A percentile compares a stretch with the other conserved stretches of the same genome.
phyloP scores from a whole-genome alignment of 2,329 filamentous ascomycete species.

The Pestalotiopsis sp. region DNA sequence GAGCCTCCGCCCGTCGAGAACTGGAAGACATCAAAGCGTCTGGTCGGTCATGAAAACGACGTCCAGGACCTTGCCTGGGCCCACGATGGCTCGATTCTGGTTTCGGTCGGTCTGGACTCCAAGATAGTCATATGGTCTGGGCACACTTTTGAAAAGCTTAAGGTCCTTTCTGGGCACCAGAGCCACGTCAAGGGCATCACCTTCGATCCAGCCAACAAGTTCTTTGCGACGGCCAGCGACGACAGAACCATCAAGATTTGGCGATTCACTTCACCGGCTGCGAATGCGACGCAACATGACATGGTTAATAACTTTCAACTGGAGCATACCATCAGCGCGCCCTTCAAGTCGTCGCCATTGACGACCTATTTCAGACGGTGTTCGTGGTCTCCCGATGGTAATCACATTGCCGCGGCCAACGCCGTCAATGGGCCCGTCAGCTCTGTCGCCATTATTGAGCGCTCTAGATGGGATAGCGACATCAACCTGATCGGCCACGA shows the following conservation, averaged over 20 bases:
- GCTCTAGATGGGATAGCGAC: conserved; percentile 90
- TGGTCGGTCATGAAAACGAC: conserved; percentile 98
- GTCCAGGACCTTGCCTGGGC: conserved; percentile 98
- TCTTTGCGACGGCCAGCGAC: conserved; percentile 97
- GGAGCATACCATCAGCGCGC: conserved; percentile 85
- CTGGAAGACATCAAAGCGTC: conserved; percentile 91
- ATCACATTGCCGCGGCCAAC: conserved; percentile 95
- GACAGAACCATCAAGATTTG: conserved; percentile 97
- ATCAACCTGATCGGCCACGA: conserved; percentile 98
- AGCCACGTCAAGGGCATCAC: conserved; percentile 99
- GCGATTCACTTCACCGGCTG: conserved; percentile 85
- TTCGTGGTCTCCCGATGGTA: conserved; percentile 97
- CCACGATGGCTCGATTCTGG: conserved; percentile 89
- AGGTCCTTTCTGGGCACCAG: conserved; percentile 89
- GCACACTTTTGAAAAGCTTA: conserved; percentile 96
- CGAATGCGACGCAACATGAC: conserved; percentile 92
- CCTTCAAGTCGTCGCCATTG: conserved; percentile 84
- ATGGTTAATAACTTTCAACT: conserved; percentile 96
- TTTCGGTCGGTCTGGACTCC: conserved; percentile 94
- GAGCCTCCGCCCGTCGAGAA: conserved; percentile 94
- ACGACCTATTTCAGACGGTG: conserved; percentile 97
- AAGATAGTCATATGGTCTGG: conserved; percentile 99
- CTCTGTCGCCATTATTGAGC: conserved; percentile 93
- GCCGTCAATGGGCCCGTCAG: conserved; percentile 97
- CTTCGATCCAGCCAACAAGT: conserved; percentile 98